Base-by-base conservation (phyloP, 2,329 filamentous ascomycete genomes). In the Teratosphaeria epicoccoides region DNA sequence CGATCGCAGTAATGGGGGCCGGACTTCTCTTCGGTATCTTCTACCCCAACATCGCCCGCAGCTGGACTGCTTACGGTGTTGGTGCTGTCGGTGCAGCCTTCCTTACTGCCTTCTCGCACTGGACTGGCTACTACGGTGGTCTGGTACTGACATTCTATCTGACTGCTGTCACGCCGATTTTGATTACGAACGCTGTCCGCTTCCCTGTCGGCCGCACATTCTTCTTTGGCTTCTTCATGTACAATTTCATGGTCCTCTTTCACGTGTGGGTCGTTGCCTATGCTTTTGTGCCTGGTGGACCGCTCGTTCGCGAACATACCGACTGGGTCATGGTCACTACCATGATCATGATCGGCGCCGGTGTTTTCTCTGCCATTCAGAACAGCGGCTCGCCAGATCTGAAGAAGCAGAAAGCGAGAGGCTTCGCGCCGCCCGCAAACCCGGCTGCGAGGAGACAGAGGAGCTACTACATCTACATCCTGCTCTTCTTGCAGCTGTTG, bases 211-310 rank as follows among this genome's bases (percentile, higher is more conserved):
- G 83, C 4, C 76, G 77, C 24, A 88, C 87, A 0, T 98, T 98
- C 66, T 93, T 91, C 2, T 67, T 94, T 12, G 91, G 87, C 3
- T 96, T 95, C 72, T 72, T 96, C 49, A 69, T 95, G 47, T 98
- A 97, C 75, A 95, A 97, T 70, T 78, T 97, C 62, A 73, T 97
- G 73, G 84, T 96, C 4, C 79, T 98, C n/a, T 95, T 95, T 75
- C 91, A 97, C 65, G 89, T 96, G 51, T 98, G 93, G 93, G 87
- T 96, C 29, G 93, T 98, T 10, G 93, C 93, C 2, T 98, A 98
- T 63, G 93, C 93, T 11, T 98, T 98, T 61, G 93, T 98, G 2
- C 93, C 93, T 1, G 93, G 93, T 49, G 93, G 93, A 1, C 88
- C 88, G 2, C 78, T 95, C 1, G 87, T 98, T 43, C 84, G 93